Evolutionary conservation across 2,329 filamentous ascomycete genomes (phyloP).

Genomic region (Lojkania enalia): DNA sequence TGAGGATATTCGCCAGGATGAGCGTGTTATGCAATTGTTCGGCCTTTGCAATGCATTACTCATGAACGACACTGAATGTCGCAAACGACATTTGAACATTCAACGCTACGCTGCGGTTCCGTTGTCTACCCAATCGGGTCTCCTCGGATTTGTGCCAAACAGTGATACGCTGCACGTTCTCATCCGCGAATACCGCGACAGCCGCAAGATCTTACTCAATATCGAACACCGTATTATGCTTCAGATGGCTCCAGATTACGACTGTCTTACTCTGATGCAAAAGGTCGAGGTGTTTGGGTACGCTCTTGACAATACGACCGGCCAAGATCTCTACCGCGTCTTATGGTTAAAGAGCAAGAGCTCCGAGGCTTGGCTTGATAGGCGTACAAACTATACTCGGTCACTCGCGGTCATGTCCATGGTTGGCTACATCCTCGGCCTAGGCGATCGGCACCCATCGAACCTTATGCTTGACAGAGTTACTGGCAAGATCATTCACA

Average conservation of each 20-base stretch:
- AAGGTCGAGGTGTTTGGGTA: slow-evolving; percentile 99
- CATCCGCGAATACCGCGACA: slow-evolving; percentile 96
- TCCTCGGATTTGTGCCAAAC: slow-evolving; percentile 95
- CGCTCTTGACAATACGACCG: slow-evolving; percentile 97
- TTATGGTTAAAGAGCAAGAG: slow-evolving; percentile 99
- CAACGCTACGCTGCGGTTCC: slow-evolving; percentile 97
- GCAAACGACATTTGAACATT: slow-evolving; percentile 96
- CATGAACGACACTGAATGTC: slow-evolving; percentile 89
- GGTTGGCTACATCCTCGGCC: slow-evolving; percentile 98
- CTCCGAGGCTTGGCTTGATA: slow-evolving; percentile 95
- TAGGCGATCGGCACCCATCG: slow-evolving; percentile 95
- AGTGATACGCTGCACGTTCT: slow-evolving; percentile 96
- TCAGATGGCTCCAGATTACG: slow-evolving; percentile 99
- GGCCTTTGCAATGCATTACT: slow-evolving; percentile 96
- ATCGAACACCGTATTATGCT: slow-evolving; percentile 99
- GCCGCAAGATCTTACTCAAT: slow-evolving; percentile 94
- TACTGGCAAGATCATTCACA: slow-evolving; percentile 96
- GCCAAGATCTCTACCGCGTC: slow-evolving; percentile 96
- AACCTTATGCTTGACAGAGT: slow-evolving; percentile 97
- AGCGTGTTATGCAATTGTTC: slow-evolving; percentile 99
- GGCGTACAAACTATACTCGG: slow-evolving; percentile 97
- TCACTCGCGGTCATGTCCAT: slow-evolving; percentile 99
- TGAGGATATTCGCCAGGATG: slow-evolving; percentile 97
- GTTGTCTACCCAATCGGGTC: slow-evolving; percentile 91
- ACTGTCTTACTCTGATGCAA: slow-evolving; percentile 98